Evolutionary conservation across 2,329 filamentous ascomycete species (phyloP), one percentile per base, ranked within the genome.

Genomic region (Fusarium fracticaudum): DNA sequence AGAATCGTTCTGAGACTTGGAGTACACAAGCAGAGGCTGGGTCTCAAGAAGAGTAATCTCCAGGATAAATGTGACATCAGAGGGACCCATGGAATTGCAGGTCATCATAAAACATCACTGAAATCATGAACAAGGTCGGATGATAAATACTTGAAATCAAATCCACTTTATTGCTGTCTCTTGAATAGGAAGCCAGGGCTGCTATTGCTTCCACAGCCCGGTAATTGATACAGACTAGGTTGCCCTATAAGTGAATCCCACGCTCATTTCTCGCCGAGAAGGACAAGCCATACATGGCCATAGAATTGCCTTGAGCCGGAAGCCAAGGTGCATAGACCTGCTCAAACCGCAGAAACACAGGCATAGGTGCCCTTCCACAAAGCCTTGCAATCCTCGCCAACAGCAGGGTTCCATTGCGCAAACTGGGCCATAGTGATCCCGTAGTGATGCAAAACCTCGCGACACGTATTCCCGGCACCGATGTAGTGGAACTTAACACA

Each of bases 401-500:
- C 50, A 1, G 41, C 63, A 8, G 66, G 35, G 15, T 69, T 69
- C 66, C 63, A 69, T 22, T 55, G 66, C 4, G 40, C 18, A 37
- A 69, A 69, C 3, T 67, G 33, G 5, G 22, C 10, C 24, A 67
- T 44, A 1, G 66, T 31, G n/a, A 68, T 67, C 62, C 54, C 40
- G 7, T 67, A 33, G 15, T 67, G 60, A 9, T 67, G 26, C 2
- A 60, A 26, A 37, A 69, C 50, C 3, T 40, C 55, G 0, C 15
- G 20, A 6, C 55, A 69, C 3, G 48, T 62, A 17, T 55, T 67
- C 6, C 26, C 50, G 6, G 26, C 7, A 1, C 22, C 8, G 6
- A 69, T 22, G 5, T 26, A 22, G n/a, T 69, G 57, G 7, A 69
- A 69, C 5, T 61, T 67, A 5, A 67, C 60, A 26, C 64, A 69